Evolutionary conservation across 2,329 filamentous ascomycete genomes (phyloP), one percentile per base, ranked within the genome.

Genomic region (Penicillium capsulatum): DNA sequence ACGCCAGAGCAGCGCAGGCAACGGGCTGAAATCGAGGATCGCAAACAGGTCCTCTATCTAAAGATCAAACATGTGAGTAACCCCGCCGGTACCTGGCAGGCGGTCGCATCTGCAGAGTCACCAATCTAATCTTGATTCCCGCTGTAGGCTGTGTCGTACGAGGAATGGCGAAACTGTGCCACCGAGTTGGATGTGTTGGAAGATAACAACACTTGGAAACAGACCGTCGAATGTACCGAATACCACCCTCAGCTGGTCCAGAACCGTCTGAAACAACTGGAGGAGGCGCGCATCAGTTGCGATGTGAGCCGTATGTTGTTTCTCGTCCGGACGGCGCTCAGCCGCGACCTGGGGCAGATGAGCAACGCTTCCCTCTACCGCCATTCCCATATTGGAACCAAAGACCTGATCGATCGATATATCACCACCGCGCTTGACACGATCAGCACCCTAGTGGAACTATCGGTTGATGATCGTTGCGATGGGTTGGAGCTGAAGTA

Each of bases 321-420:
- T 57, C 73, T 92, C 26, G 74, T 95, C 26, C 81, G 90, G 17
- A 94, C 88, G 1, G 76, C 85, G 2, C 67, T 96, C 34, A 87
- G 83, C 27, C 81, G 90, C 31, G 83, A 90, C 53, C 70, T 95
- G 7, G 90, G 87, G 6, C 85, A 84, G 36, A 94, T 96, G 84
- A 87, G 86, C 45, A 85, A 89, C 56, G 75, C 84, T 29, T 77
- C 81, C 36, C 73, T 96, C 2, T 96, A 96, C 67, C 82, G 82
- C 39, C 86, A 92, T 60, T 86, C 85, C 0, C 83, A 92, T 58
- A 77, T 87, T 10, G 91, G 90, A 4, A 95, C 90, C 7, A 96
- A 96, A 67, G 74, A 77, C 43, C 67, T 95, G 48, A 91, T 95
- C 46, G 90, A 96, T 65, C 75, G 79, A 22, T 96, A 96, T 55